A percentile compares a stretch with the other conserved stretches of the same genome.
Conservation (phyloP, 129 eudicot genomes). For the sunflower (Helianthus annuus) region DNA sequence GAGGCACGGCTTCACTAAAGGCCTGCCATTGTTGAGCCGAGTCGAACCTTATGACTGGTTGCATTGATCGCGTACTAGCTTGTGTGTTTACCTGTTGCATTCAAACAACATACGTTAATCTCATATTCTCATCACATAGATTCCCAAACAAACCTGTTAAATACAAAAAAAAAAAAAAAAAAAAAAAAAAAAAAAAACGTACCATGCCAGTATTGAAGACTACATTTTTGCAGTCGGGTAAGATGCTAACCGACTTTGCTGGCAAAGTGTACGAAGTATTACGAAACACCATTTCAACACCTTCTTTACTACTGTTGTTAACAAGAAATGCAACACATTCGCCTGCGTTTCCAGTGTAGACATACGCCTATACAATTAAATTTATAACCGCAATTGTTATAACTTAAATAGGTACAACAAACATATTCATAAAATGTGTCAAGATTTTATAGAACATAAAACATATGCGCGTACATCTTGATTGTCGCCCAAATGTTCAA, state of each 20-base stretch:
- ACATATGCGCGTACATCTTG: constrained; percentile 50
- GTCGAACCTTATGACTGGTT: constrained; percentile 41
- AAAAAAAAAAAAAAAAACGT: constrained; percentile 11
- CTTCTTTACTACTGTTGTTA: constrained; percentile 37
- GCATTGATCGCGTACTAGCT: constrained; percentile 43
- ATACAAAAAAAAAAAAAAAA: background rate
- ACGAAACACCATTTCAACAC: constrained; percentile 45
- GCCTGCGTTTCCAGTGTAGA: constrained; percentile 44
- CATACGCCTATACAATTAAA: constrained; percentile 53
- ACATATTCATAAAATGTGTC: background rate
- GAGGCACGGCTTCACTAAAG: constrained; percentile 51
- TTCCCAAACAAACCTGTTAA: background rate
- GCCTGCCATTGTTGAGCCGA: constrained; percentile 57
- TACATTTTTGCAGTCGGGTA: constrained; percentile 77
- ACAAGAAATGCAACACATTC: constrained; percentile 77
- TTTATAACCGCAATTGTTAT: background rate
- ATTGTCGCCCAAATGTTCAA: constrained; percentile 38
- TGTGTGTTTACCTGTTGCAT: constrained; percentile 57
- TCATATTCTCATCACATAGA: background rate
- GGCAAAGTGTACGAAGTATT: constrained; percentile 51
- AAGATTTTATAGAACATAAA: background rate
- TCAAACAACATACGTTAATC: background rate
- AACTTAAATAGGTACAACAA: background rate
- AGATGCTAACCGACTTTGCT: constrained; percentile 75
- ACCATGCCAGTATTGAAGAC: constrained; percentile 79